Percentiles rank a stretch among this genome's conserved stretches.
Evolutionary conservation across 306 rosid species (phyloP).

Genomic region (Ammopiptanthus mongolicus): DNA sequence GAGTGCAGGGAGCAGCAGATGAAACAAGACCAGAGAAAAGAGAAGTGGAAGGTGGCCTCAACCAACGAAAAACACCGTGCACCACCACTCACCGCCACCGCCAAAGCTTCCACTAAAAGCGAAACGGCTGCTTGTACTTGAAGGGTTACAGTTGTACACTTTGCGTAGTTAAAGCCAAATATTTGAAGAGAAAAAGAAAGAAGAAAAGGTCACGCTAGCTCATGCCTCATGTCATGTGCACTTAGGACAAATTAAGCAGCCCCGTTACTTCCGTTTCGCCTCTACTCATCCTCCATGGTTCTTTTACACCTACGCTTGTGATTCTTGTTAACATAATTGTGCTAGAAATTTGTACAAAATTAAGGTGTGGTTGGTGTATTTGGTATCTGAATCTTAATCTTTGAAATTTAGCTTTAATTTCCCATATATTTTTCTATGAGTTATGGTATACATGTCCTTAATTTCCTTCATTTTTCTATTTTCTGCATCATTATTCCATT

Average conservation of each 20-base stretch:
- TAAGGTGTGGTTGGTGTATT: background rate
- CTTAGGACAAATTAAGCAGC: background rate
- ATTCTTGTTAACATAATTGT: background rate
- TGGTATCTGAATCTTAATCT: background rate
- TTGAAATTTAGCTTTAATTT: background rate
- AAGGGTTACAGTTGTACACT: background rate
- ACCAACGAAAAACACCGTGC: slow-evolving; percentile 31
- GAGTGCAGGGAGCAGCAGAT: slow-evolving; percentile 88
- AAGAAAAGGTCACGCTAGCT: background rate
- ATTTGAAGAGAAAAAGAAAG: background rate
- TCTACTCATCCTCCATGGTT: background rate
- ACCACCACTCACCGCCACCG: slow-evolving; percentile 17
- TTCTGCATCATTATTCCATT: background rate
- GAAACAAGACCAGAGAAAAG: slow-evolving; percentile 53
- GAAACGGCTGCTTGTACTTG: slow-evolving; percentile 41
- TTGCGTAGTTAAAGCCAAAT: background rate
- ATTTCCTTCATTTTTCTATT: background rate
- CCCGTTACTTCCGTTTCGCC: background rate
- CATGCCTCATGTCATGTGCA: background rate
- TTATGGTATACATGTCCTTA: background rate
- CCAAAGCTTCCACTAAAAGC: slow-evolving; percentile 28
- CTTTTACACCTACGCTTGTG: background rate
- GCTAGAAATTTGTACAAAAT: slow-evolving; percentile 8
- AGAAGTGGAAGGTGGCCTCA: slow-evolving; percentile 33
- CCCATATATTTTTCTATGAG: background rate